Base-by-base conservation (phyloP, 257 asterid genomes). In the Rubia yunnanensis region DNA sequence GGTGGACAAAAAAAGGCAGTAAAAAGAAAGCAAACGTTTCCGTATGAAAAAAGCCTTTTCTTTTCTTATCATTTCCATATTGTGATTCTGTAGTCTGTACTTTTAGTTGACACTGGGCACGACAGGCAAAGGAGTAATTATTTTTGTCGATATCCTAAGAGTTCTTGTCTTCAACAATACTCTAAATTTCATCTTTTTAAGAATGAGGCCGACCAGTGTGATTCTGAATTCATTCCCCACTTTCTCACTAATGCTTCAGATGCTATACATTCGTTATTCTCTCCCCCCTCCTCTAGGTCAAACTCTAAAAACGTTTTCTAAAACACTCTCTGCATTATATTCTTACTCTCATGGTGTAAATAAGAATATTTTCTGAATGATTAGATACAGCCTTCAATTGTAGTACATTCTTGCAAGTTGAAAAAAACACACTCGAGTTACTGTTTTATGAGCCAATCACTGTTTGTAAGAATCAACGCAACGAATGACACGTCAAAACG, bases 151-250 rank as follows among this genome's bases (percentile, higher is more conserved):
- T 24, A 44, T 64, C 44, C 57, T 52, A 44, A 44, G 23, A 68
- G 64, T 75, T 71, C 78, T 68, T 72, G 67, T 72, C 83, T 78
- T 78, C 78, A 74, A 1, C 70, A 68, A 59, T 57, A 78, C 83
- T 74, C 80, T 74, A 71, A 60, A 63, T 24, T 50, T 27, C 56
- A 20, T 58, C 65, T 74, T 65, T 71, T 71, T 71, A 62, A 35
- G 68, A 70, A 74, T 52, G 80, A 78, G 83, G 80, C 80, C 78
- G 75, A 74, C 80, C 64, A 69, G 57, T 68, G 67, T 72, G 78
- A 78, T 78, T 78, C 83, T 75, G 67, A 68, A 74, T 75, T 69
- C 80, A 74, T 68, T 64, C 67, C 48, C 80, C 80, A 78, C 69
- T 74, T 67, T 56, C 65, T 63, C 70, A 15, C 3, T 34, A 59